Conservation (phyloP, 2,329 filamentous ascomycete species). For the Fusarium bulbicola region DNA sequence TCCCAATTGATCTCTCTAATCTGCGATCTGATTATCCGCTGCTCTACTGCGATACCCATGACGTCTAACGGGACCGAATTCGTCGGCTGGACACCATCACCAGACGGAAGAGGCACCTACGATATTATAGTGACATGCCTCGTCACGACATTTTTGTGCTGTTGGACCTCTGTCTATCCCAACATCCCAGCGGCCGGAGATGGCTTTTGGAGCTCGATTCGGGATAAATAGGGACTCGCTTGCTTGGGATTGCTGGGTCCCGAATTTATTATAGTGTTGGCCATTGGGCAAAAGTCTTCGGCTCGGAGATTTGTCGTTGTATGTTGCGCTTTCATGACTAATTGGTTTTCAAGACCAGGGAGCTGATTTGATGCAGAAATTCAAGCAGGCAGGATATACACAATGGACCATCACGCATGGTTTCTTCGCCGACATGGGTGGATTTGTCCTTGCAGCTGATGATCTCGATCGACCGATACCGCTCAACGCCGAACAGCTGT, state of each 20-base stretch:
- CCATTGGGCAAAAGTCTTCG: conserved; percentile 15
- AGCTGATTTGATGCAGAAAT: not conserved
- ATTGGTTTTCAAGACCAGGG: accelerated
- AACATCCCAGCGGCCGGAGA: conserved; percentile 8
- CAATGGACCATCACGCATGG: conserved; percentile 15
- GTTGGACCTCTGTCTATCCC: conserved; percentile 20
- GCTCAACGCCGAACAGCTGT: conserved; percentile 21
- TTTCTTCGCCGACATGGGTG: conserved; percentile 26
- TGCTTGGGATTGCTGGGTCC: conserved; percentile 13
- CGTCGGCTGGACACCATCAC: conserved; percentile 15
- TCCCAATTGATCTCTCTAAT: not conserved
- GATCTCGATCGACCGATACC: not conserved
- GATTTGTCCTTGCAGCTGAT: not conserved
- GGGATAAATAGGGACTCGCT: conserved; percentile 17
- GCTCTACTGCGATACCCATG: not conserved
- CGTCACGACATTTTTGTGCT: conserved; percentile 17
- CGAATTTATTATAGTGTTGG: conserved; percentile 12
- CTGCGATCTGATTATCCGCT: not conserved
- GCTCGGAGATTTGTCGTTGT: conserved; percentile 16
- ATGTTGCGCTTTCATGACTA: not conserved
- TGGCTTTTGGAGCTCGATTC: not conserved
- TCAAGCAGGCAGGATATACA: not conserved
- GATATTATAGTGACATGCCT: conserved; percentile 19
- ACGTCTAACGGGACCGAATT: conserved; percentile 3
- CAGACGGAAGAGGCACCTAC: conserved; percentile 16